These are phyloP conservation scores for Chaetomiaceae sp. DNA, from an alignment of 2,329 filamentous ascomycete genomes.

Conservation along the genomic window DNA sequence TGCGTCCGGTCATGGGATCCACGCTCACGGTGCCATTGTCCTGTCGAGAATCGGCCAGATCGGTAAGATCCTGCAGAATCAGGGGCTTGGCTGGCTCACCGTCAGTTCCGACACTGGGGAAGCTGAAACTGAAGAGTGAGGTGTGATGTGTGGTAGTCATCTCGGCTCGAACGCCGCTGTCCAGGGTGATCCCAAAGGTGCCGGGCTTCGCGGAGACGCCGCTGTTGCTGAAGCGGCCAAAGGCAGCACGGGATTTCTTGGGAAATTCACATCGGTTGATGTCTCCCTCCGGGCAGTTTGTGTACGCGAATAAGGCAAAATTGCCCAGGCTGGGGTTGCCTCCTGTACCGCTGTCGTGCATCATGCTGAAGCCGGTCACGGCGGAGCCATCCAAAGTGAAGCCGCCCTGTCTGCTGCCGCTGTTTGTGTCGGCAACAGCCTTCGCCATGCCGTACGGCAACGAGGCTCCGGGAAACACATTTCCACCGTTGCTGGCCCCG, in stretches of 20 bases:
- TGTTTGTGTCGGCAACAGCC: conserved; percentile 53
- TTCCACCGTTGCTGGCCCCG: conserved; percentile 39
- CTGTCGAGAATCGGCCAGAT: conserved; percentile 57
- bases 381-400: conserved; percentile 49
- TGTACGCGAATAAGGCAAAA: conserved; percentile 67
- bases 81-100: conserved; percentile 48
- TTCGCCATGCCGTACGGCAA: conserved; percentile 51
- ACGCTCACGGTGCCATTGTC: conserved; percentile 55
- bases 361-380: conserved; percentile 52
- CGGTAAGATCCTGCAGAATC: conserved; percentile 61
- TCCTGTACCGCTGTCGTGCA: conserved; percentile 58
- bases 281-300: conserved; percentile 56
- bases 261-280: conserved; percentile 59
- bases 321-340: conserved; percentile 62
- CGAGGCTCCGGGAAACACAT: conserved; percentile 42
- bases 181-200: conserved; percentile 59
- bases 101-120: conserved; percentile 41
- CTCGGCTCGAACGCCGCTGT: conserved; percentile 56
- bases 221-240: conserved; percentile 44
- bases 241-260: conserved; percentile 39
- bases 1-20: conserved; percentile 51
- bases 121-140: conserved; percentile 62
- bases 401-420: conserved; percentile 51
- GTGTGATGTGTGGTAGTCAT: conserved; percentile 65
- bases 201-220: conserved; percentile 57